phyloP scores from a whole-genome alignment of 1,284 basidiomycete genomes.

The Cystobasidium slooffiae region DNA sequence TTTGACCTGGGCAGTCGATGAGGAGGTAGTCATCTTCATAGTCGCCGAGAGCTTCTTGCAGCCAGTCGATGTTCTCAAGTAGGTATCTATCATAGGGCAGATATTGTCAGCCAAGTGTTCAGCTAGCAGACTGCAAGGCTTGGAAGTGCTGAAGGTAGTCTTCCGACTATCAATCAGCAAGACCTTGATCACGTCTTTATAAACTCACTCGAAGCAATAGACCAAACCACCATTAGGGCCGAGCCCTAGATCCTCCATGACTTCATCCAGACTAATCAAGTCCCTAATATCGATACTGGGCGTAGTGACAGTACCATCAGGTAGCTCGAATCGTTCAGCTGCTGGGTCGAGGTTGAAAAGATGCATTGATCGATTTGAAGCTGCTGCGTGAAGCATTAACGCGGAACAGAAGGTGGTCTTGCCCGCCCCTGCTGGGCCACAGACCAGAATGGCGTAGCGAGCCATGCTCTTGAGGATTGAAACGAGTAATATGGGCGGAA shows the following conservation, averaged over 20 bases:
- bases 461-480: conserved; percentile 3
- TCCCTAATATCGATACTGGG: conserved; percentile 95
- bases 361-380: conserved; percentile 81
- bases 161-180: no score
- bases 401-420: conserved; percentile 94
- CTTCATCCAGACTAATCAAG: conserved; percentile 89
- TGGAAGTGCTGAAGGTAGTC: no score
- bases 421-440: conserved; percentile 85
- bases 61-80: conserved; percentile 96
- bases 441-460: conserved; percentile 48
- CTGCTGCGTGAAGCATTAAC: conserved; percentile 86
- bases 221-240: conserved; percentile 97
- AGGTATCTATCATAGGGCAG: conserved; percentile 73
- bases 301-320: conserved; percentile 58
- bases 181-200: not conserved
- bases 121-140: no score
- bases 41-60: conserved; percentile 93
- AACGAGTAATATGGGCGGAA: not conserved
- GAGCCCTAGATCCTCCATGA: conserved; percentile 93
- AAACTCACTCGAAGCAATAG: conserved; percentile 97
- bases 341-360: conserved; percentile 98
- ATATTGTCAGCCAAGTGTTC: no score
- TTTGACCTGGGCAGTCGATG: conserved; percentile 98
- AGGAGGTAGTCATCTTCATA: conserved; percentile 98
- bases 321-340: conserved; percentile 88